phyloP scores from a whole-genome alignment of 129 eudicot species.

The Helichrysum umbraculigerum region DNA sequence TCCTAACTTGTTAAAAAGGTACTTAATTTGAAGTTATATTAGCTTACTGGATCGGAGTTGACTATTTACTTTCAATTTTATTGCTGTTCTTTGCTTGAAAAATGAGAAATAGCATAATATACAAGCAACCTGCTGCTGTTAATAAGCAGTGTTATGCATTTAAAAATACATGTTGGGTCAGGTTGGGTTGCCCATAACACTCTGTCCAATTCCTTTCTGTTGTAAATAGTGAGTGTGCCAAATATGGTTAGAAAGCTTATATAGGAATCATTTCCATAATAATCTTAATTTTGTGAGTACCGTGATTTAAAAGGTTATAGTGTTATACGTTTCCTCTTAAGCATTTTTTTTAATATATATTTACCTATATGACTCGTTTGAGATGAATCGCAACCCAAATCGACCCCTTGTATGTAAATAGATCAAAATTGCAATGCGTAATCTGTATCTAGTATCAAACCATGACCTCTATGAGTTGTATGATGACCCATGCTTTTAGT shows the following conservation, averaged over 20 bases:
- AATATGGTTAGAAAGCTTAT: no score
- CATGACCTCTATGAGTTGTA: neutral
- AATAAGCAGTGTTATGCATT: neutral
- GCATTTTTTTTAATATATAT: neutral
- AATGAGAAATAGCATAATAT: constrained; percentile 9
- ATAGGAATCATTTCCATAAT: no score
- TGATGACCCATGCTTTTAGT: constrained; percentile 6
- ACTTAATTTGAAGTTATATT: constrained; percentile 10
- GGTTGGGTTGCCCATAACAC: neutral
- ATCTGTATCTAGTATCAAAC: no score
- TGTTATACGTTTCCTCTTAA: neutral
- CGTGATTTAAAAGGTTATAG: neutral
- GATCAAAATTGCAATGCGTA: neutral
- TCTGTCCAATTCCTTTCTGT: no score
- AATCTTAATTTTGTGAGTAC: neutral
- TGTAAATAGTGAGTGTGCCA: no score
- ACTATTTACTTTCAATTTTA: constrained; percentile 15
- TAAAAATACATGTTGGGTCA: neutral
- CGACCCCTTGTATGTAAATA: neutral
- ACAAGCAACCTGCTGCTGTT: constrained; percentile 18
- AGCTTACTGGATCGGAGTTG: constrained; percentile 14
- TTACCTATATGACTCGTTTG: neutral
- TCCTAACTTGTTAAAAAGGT: constrained; percentile 14
- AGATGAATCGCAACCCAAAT: neutral
- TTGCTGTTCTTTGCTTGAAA: constrained; percentile 15